These are phyloP conservation scores for Prunella vulgaris DNA, from an alignment of 257 asterid species.

Conservation along the genomic window DNA sequence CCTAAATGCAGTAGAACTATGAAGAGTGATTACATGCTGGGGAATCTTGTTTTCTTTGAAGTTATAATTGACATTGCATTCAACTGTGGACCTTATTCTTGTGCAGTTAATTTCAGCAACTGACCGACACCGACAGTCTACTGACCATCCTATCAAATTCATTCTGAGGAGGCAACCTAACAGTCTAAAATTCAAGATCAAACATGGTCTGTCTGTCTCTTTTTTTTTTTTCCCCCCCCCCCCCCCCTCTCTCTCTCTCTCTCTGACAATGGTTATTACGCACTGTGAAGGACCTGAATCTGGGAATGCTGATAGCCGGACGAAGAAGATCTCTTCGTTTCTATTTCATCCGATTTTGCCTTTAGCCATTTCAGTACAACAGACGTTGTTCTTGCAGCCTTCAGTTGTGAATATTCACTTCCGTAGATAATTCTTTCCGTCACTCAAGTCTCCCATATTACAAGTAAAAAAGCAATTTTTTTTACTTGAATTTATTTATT, in stretches of 20 bases:
- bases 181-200: slow-evolving; percentile 79
- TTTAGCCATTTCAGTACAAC: slow-evolving; percentile 86
- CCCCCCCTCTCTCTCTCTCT: no score
- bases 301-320: slow-evolving; percentile 60
- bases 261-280: slow-evolving; percentile 2
- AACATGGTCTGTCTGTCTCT: slow-evolving; percentile 50
- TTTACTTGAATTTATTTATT: neutral
- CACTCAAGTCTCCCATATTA: neutral
- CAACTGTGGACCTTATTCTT: neutral
- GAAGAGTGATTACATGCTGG: no score
- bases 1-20: neutral
- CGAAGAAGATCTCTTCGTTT: slow-evolving; percentile 81
- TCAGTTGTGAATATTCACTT: slow-evolving; percentile 95
- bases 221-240: neutral
- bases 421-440: slow-evolving; percentile 42
- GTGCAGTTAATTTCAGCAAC: slow-evolving; percentile 90
- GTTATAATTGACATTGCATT: neutral
- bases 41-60: neutral
- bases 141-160: slow-evolving; percentile 97
- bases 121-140: slow-evolving; percentile 86
- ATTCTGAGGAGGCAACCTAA: slow-evolving; percentile 76
- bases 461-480: neutral
- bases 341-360: slow-evolving; percentile 91
- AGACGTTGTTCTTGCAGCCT: slow-evolving; percentile 76
- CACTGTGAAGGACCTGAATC: slow-evolving; percentile 71